phyloP scores from a whole-genome alignment of 345 rosid genomes.

The Geranium brycei region DNA sequence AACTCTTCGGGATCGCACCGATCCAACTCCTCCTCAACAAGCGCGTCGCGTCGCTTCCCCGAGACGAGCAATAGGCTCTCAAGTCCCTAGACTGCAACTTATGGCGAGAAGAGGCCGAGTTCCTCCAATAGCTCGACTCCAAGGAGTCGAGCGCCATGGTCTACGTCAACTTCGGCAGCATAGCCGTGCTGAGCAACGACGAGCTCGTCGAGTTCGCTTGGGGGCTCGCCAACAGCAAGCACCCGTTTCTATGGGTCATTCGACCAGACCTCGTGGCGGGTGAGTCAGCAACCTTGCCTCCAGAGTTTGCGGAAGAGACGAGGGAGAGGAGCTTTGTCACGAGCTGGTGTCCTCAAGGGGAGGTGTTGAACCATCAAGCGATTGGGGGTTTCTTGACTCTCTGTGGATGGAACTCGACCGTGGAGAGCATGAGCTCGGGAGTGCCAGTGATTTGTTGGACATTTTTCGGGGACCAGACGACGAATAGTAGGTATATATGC shows the following conservation, averaged over 20 bases:
- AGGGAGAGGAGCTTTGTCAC: constrained; percentile 4
- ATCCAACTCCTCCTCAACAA: constrained; percentile 1
- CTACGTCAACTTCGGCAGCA: constrained; percentile 16
- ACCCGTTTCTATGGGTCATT: constrained; percentile 13
- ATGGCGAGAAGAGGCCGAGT: constrained; percentile 13
- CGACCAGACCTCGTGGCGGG: constrained; percentile 13
- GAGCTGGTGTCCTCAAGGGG: constrained; percentile 12
- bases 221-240: constrained; percentile 15
- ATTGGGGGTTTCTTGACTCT: no score
- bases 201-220: constrained; percentile 11
- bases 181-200: neutral
- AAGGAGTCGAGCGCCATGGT: constrained; percentile 4
- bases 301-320: constrained; percentile 1
- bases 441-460: constrained; percentile 14
- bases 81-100: constrained; percentile 4
- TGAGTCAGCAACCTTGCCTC: neutral
- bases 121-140: constrained; percentile 9
- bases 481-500: constrained; percentile 18
- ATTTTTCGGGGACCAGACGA: constrained; percentile 16
- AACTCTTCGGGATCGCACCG: constrained; percentile 12
- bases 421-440: constrained; percentile 9
- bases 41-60: neutral
- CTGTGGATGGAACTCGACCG: no score
- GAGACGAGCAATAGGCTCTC: neutral
- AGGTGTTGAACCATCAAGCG: constrained; percentile 10